A percentile compares a stretch with the other conserved stretches of the same genome.
Conservation (phyloP, 2,329 filamentous ascomycete species). For the Aspergillus jensenii region DNA sequence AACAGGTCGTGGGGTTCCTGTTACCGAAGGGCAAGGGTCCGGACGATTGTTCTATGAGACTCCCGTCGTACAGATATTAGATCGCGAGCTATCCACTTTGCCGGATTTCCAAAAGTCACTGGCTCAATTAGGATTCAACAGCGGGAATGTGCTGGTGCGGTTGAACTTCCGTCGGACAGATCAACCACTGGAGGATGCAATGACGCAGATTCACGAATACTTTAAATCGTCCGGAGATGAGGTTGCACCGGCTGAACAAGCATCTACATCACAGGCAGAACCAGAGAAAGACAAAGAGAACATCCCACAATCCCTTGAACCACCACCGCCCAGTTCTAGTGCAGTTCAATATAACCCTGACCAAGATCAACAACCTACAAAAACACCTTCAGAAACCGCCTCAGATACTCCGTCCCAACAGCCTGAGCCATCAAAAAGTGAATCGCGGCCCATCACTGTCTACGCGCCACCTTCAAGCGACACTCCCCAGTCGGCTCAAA, state of each 20-base stretch:
- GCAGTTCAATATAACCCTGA: background rate
- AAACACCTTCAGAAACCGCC: conserved; percentile 10
- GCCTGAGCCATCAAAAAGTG: conserved; percentile 40
- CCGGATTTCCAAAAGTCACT: conserved; percentile 85
- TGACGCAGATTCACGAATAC: conserved; percentile 74
- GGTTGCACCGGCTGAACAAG: conserved; percentile 18
- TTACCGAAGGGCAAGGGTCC: conserved; percentile 54
- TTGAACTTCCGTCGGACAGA: conserved; percentile 75
- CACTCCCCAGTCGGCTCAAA: conserved; percentile 72
- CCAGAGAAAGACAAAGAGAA: conserved; percentile 7
- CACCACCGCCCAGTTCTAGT: conserved; percentile 13
- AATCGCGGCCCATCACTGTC: conserved; percentile 57
- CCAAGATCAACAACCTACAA: conserved; percentile 15
- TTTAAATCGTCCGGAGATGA: conserved; percentile 56
- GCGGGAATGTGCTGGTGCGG: conserved; percentile 75
- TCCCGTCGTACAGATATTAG: conserved; percentile 81
- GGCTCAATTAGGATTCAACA: conserved; percentile 81
- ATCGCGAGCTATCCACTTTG: conserved; percentile 73
- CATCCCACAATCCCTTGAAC: conserved; percentile 5
- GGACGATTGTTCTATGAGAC: conserved; percentile 86
- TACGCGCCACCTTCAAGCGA: conserved; percentile 74
- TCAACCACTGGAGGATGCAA: conserved; percentile 78
- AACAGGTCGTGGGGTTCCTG: conserved; percentile 75
- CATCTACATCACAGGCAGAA: background rate
- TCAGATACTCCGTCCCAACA: conserved; percentile 19